Evolutionary conservation across 129 eudicot genomes (phyloP), one percentile per base, ranked within the genome.

Genomic region (carrot (Daucus carota)): DNA sequence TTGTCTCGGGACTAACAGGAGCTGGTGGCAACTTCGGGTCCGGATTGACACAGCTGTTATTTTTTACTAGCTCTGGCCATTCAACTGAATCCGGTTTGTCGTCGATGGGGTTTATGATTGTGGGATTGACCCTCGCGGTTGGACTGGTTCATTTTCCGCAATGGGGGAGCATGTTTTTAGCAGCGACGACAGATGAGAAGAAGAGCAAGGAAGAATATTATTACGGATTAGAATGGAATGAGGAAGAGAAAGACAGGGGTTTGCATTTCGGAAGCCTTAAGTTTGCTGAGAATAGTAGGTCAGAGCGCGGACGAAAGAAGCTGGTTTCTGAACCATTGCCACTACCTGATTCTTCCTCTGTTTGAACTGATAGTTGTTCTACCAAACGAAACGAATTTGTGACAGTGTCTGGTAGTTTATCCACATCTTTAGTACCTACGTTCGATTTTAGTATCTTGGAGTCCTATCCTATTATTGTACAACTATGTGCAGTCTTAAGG

Each of bases 21-120:
- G 95, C 96, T 3, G 96, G 96, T 1, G 96, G 96, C 0, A 90
- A 90, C 81, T 85, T 90, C 24, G 96, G 96, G 34, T 73, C 87
- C 0, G 90, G 96, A 5, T 65, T 90, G 67, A 88, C 90, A 28
- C 96, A 90, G 46, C 34, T 90, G 22, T 14, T 90, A 28, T 90
- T 90, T 79, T 90, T 90, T 79, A 80, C 92, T 10, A 82, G 78
- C 59, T 80, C 90, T 0, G 78, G 41, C 1, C 86, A 73, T 68
- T 80, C 88, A 9, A 86, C 96, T 0, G 84, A 77, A 29, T 72
- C 65, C 32, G 92, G 96, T 73, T 69, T 90, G 34, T 48, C 77
- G 0, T 85, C 79, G 18, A 90, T 90, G 96, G 96, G 96, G 47
- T 71, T 90, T 2, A 90, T 87, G 96, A 80, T 81, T 46, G 82